Conservation (phyloP, 306 rosid genomes). For the Ormosia semicastrata region DNA sequence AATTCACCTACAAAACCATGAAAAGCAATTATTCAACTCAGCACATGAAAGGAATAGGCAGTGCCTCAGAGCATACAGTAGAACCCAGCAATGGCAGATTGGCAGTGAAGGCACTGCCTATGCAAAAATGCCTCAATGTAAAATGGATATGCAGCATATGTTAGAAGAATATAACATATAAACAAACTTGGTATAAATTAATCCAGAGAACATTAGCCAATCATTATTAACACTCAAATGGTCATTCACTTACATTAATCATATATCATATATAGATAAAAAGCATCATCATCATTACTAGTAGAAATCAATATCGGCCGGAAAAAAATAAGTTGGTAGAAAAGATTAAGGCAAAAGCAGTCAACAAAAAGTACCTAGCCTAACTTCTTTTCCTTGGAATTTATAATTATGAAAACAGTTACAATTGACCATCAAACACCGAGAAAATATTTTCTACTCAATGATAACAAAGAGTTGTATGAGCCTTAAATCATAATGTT, state of each 20-base stretch:
- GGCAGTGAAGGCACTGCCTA: neutral
- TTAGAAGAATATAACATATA: neutral
- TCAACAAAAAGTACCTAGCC: neutral
- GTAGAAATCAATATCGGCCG: neutral
- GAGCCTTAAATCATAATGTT: neutral
- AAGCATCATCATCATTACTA: neutral
- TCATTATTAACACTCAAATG: neutral
- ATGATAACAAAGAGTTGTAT: neutral
- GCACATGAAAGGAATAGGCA: neutral
- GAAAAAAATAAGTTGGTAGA: neutral
- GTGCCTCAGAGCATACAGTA: neutral
- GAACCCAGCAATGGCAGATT: neutral
- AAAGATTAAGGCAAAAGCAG: neutral
- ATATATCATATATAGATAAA: neutral
- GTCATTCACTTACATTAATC: neutral
- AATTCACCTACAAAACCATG: slow-evolving; percentile 34
- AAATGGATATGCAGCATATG: neutral
- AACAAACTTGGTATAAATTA: neutral
- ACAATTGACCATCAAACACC: neutral
- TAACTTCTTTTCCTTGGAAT: neutral
- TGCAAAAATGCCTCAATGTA: neutral
- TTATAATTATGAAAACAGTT: neutral
- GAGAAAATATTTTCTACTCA: neutral
- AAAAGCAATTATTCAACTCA: neutral
- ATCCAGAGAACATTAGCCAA: neutral